Base-by-base conservation (phyloP, 495 filamentous ascomycete genomes). In the Penicillium salamii region DNA sequence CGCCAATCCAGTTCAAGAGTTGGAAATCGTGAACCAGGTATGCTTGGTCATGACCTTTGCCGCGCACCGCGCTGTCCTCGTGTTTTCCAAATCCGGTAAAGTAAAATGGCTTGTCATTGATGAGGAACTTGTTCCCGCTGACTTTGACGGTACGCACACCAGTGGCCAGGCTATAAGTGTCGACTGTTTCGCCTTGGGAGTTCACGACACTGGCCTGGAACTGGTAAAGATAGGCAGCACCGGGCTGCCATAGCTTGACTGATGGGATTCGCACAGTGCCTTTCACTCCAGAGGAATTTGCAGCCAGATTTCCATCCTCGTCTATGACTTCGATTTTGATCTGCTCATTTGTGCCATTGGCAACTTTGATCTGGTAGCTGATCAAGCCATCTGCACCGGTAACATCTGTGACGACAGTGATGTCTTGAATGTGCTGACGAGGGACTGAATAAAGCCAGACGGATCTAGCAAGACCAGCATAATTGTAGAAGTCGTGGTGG, bases 11-110 rank as follows among this genome's bases (percentile, higher is more conserved):
- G 18, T 56, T 38, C 35, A 60, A 24, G 21, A 58, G 37, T 28
- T 58, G 35, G 43, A 58, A 58, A 33, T 58, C 55, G 24, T 58
- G 50, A 8, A 55, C 46, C 52, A 58, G 41, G 35, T 54, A 58
- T 43, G 52, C 55, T 21, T 39, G 44, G 1, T 46, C 44, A 12
- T 46, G 44, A 28, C 44, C 44, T 21, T 46, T 46, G 3, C 44
- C 44, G 15, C 44, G 44, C 14, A 46, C 23, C 14, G 44, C 7
- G 9, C 32, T 37, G 14, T 46, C 44, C 26, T 46, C 44, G 17
- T 46, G 44, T 20, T 2, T 34, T 11, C 44, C 44, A n/a, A 46
- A 46, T 19, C 44, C 44, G 19, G 33, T 46, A 3, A 46, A 46
- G 9, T 46, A 46, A 23, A 46, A 46, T 6, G 44, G 44, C 23